Percentiles rank a stretch among this genome's conserved stretches.
Conservation (phyloP, 2,329 filamentous ascomycete genomes). For the Fusarium anguioides region DNA sequence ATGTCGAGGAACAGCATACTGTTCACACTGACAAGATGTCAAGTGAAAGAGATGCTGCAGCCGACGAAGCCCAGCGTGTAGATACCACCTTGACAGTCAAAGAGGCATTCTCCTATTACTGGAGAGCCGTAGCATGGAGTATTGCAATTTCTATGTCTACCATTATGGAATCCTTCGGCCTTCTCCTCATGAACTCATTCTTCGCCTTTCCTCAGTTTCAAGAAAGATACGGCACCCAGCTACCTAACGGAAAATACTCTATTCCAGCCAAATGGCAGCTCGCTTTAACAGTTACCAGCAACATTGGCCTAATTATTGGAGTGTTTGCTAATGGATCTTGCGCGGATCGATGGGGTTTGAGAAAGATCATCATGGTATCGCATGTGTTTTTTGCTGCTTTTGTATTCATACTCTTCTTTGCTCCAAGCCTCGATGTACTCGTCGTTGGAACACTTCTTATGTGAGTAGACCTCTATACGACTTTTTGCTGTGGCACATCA, state of each 20-base stretch:
- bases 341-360: background rate
- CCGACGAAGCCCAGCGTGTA: background rate
- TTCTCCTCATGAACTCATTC: background rate
- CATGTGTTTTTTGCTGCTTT: background rate
- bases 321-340: background rate
- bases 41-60: background rate
- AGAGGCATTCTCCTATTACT: slow-evolving; percentile 6
- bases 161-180: slow-evolving; percentile 1
- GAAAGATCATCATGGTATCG: background rate
- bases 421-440: background rate
- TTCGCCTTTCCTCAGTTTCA: background rate
- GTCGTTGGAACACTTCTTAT: background rate
- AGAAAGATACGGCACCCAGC: background rate
- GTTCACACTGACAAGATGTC: background rate
- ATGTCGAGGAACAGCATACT: too few relatives aligned
- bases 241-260: background rate
- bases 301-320: background rate
- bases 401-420: background rate
- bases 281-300: background rate
- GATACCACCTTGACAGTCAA: background rate
- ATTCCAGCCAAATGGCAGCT: background rate
- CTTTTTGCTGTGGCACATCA: background rate
- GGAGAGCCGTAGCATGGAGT: slow-evolving; percentile 8
- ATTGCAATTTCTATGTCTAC: background rate
- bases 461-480: background rate